These are phyloP conservation scores for Kodamaea ohmeri DNA, from an alignment of 1,139 yeast species.

Conservation along the genomic window DNA sequence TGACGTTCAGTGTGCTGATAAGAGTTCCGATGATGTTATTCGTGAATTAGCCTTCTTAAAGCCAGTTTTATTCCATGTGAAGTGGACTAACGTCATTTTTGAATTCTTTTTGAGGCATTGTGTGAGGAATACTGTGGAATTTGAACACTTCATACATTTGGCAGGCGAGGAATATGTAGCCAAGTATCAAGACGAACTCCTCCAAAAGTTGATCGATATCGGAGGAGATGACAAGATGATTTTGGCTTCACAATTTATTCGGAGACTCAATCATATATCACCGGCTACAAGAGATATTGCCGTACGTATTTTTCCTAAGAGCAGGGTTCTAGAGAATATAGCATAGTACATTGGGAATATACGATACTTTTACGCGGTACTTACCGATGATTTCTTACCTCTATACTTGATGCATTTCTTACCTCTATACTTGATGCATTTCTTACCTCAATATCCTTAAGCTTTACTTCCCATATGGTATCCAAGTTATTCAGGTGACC, in stretches of 20 bases:
- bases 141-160: conserved; percentile 31
- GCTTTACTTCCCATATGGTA: too few species aligned
- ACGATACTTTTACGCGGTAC: too few species aligned
- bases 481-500: too few species aligned
- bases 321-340: background rate
- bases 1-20: conserved; percentile 10
- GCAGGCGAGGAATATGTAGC: conserved; percentile 11
- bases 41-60: conserved; percentile 31
- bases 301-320: background rate
- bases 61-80: conserved; percentile 29
- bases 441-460: too few species aligned
- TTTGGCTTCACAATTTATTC: conserved; percentile 21
- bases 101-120: conserved; percentile 23
- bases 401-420: too few species aligned
- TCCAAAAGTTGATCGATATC: conserved; percentile 19
- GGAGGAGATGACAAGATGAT: conserved; percentile 16
- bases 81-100: conserved; percentile 20
- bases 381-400: too few species aligned
- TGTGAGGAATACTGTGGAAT: conserved; percentile 26
- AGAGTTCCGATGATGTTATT: conserved; percentile 14
- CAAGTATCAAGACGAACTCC: conserved; percentile 12
- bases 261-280: conserved; percentile 9
- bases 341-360: background rate
- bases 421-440: too few species aligned
- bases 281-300: conserved; percentile 1